Evolutionary conservation across 768 basidiomycete species (phyloP).

Genomic region (Lactarius hatsudake): DNA sequence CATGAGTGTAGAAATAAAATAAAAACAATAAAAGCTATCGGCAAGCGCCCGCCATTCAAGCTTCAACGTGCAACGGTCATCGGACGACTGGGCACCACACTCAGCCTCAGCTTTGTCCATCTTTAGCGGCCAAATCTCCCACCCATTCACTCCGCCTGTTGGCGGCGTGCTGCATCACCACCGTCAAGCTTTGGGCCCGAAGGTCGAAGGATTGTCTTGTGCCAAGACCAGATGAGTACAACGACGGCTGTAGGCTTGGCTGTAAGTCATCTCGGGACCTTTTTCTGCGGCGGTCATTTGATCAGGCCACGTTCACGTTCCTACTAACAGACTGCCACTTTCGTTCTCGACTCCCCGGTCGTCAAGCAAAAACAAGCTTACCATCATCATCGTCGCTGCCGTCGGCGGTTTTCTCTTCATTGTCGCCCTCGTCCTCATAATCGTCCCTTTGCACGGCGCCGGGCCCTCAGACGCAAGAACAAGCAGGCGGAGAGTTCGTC

Average conservation of each 20-base stretch:
- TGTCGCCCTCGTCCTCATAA: constrained; percentile 17
- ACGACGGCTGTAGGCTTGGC: constrained; percentile 1
- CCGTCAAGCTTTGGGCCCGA: not conserved
- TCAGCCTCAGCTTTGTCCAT: not conserved
- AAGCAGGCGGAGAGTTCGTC: constrained; percentile 1
- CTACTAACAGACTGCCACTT: not conserved
- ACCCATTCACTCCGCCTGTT: constrained; percentile 1
- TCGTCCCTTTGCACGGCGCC: constrained; percentile 23
- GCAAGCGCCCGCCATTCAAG: not conserved
- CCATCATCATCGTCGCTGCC: constrained; percentile 22
- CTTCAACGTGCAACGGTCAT: not conserved
- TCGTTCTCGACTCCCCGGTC: not conserved
- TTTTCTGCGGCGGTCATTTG: constrained; percentile 18
- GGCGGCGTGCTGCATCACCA: not conserved
- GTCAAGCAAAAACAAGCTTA: constrained; percentile 14
- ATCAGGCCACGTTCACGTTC: constrained; percentile 20
- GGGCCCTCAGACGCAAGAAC: constrained; percentile 9
- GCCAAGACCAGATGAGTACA: constrained; percentile 17
- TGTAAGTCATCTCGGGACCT: constrained; percentile 10
- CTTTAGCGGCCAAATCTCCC: not conserved
- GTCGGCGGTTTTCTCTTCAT: constrained; percentile 24
- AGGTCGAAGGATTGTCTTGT: not conserved
- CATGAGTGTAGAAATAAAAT: not conserved
- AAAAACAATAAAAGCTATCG: not conserved
- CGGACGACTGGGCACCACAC: not conserved